A percentile compares a stretch with the other conserved stretches of the same genome.
These are phyloP conservation scores for Yarrowia sp. DNA, from an alignment of 805 yeast genomes.

Conservation along the genomic window DNA sequence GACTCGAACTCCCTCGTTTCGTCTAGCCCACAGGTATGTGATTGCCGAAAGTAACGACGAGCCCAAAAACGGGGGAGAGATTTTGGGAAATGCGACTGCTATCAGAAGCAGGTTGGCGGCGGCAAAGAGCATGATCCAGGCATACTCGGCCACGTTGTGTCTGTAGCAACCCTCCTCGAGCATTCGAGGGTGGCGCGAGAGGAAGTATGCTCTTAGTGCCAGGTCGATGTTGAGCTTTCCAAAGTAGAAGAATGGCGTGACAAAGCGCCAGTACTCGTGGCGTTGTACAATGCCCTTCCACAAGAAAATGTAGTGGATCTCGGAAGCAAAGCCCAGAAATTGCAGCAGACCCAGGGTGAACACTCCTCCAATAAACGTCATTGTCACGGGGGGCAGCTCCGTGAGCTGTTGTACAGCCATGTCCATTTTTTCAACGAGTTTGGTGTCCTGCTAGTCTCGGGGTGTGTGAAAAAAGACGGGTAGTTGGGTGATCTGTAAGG, in stretches of 20 bases:
- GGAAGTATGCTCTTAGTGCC: slow-evolving; percentile 50
- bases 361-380: slow-evolving; percentile 35
- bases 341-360: slow-evolving; percentile 33
- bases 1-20: slow-evolving; percentile 54
- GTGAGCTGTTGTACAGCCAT: slow-evolving; percentile 37
- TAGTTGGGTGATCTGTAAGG: background rate
- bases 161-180: slow-evolving; percentile 52
- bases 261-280: slow-evolving; percentile 52
- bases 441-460: background rate
- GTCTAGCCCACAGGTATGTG: slow-evolving; percentile 58
- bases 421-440: slow-evolving; percentile 19
- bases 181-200: slow-evolving; percentile 53
- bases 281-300: slow-evolving; percentile 39
- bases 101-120: slow-evolving; percentile 47
- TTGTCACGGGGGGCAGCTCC: slow-evolving; percentile 39
- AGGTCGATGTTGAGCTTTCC: slow-evolving; percentile 54
- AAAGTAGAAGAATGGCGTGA: slow-evolving; percentile 54
- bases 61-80: slow-evolving; percentile 52
- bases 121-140: slow-evolving; percentile 52
- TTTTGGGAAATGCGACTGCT: slow-evolving; percentile 47
- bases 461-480: background rate
- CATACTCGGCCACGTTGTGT: slow-evolving; percentile 50
- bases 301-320: slow-evolving; percentile 37
- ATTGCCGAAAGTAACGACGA: slow-evolving; percentile 51
- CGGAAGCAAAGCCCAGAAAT: slow-evolving; percentile 23